Percentiles rank a stretch among this genome's conserved stretches.
phyloP scores from a whole-genome alignment of 2,329 filamentous ascomycete genomes.

The Hypomyces perniciosus region DNA sequence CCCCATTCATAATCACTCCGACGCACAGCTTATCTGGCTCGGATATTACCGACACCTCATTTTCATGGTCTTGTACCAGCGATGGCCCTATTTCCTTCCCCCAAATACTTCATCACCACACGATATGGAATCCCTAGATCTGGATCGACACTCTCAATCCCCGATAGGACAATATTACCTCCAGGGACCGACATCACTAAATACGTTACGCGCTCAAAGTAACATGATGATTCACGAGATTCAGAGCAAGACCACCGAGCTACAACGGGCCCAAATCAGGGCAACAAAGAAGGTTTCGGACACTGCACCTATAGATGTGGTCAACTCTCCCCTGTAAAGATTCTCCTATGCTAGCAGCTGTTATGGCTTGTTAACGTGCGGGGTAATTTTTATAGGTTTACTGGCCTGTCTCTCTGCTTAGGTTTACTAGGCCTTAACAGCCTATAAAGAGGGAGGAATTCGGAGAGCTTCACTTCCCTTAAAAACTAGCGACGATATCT shows the following conservation, averaged over 20 bases:
- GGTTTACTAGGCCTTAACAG: too few species aligned
- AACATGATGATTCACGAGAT: constrained; percentile 37
- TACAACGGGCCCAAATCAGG: constrained; percentile 37
- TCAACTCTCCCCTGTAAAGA: too few species aligned
- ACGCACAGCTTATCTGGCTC: constrained; percentile 35
- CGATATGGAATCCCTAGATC: constrained; percentile 29
- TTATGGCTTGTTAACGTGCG: too few species aligned
- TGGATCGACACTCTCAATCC: constrained; percentile 32
- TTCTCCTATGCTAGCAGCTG: too few species aligned
- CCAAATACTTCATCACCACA: constrained; percentile 25
- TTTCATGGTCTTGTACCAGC: constrained; percentile 34
- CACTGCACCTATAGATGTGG: too few species aligned
- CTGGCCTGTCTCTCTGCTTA: too few species aligned
- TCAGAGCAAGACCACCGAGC: constrained; percentile 38
- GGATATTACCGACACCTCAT: constrained; percentile 31
- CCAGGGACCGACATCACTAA: constrained; percentile 28
- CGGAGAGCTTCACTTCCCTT: too few species aligned
- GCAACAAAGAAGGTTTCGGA: constrained; percentile 24
- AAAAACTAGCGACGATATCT: too few species aligned
- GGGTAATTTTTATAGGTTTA: too few species aligned
- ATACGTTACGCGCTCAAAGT: constrained; percentile 30
- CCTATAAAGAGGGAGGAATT: too few species aligned
- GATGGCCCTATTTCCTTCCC: constrained; percentile 37
- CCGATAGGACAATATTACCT: constrained; percentile 27
- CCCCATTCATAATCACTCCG: constrained; percentile 35